A percentile compares a stretch with the other conserved stretches of the same genome.
phyloP scores from a whole-genome alignment of 208 protist genomes.

The Acanthamoeba lenticulata region DNA sequence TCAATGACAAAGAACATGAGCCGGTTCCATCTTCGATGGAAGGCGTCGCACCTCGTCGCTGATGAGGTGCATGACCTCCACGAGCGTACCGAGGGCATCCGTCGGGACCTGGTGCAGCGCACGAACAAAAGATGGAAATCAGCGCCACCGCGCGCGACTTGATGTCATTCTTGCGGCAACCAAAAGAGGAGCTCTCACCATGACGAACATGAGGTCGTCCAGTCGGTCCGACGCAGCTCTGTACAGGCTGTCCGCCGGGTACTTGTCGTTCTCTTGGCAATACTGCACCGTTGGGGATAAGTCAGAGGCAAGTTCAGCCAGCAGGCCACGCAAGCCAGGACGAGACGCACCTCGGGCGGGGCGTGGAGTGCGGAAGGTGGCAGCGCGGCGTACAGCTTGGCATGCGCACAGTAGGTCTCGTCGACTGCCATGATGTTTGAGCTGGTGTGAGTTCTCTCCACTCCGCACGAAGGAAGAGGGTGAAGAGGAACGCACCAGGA shows the following conservation, averaged over 20 bases:
- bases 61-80: not conserved
- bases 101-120: not conserved
- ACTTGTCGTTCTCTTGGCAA: not conserved
- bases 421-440: not conserved
- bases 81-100: not conserved
- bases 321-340: not conserved
- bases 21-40: not conserved
- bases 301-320: not conserved
- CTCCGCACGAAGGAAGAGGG: not conserved
- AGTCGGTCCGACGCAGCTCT: not conserved
- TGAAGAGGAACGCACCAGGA: not conserved
- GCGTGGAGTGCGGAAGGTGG: not conserved
- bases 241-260: not conserved
- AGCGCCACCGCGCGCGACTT: not conserved
- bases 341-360: not conserved
- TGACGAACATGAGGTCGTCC: not conserved
- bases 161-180: not conserved
- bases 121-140: not conserved
- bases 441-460: too few relatives aligned
- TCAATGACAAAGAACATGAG: not conserved
- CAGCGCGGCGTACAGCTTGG: not conserved
- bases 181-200: not conserved
- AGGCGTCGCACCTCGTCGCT: not conserved
- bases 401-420: not conserved
- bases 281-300: not conserved